phyloP scores from a whole-genome alignment of 352 stramenopile species.

The Phytophthora litchii region DNA sequence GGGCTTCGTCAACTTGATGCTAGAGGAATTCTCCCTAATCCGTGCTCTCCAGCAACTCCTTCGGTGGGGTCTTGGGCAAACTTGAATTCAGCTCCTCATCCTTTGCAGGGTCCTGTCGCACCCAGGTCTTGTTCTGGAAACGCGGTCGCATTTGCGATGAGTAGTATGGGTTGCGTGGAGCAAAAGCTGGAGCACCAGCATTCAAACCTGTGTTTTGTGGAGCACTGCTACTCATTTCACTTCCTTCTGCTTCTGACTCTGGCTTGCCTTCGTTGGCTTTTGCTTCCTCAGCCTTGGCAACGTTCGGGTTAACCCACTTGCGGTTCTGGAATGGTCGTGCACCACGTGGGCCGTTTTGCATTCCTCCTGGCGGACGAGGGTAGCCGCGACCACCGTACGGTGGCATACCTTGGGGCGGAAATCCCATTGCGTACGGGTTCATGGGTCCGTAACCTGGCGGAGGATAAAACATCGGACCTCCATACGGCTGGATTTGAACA shows the following conservation, averaged over 20 bases:
- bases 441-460: conserved; percentile 62
- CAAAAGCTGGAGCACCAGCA: conserved; percentile 41
- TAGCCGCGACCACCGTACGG: conserved; percentile 41
- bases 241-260: conserved; percentile 22
- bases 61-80: conserved; percentile 75
- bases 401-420: conserved; percentile 61
- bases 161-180: conserved; percentile 73
- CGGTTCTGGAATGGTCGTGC: conserved; percentile 78
- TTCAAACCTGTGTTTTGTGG: conserved; percentile 35
- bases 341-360: conserved; percentile 40
- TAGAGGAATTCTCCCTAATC: conserved; percentile 17
- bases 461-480: conserved; percentile 77
- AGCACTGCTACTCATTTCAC: conserved; percentile 3
- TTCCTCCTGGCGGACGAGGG: conserved; percentile 29
- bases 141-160: conserved; percentile 74
- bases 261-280: conserved; percentile 33
- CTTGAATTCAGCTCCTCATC: conserved; percentile 78
- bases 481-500: conserved; percentile 53
- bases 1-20: background rate
- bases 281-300: conserved; percentile 55
- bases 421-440: conserved; percentile 79
- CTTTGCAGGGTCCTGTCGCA: conserved; percentile 70
- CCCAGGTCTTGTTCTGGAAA: conserved; percentile 91
- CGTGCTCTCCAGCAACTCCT: conserved; percentile 54
- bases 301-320: conserved; percentile 87